A percentile compares a stretch with the other conserved stretches of the same genome.
Evolutionary conservation across 1,284 basidiomycete species (phyloP).

Genomic region (Trametes pubescens): DNA sequence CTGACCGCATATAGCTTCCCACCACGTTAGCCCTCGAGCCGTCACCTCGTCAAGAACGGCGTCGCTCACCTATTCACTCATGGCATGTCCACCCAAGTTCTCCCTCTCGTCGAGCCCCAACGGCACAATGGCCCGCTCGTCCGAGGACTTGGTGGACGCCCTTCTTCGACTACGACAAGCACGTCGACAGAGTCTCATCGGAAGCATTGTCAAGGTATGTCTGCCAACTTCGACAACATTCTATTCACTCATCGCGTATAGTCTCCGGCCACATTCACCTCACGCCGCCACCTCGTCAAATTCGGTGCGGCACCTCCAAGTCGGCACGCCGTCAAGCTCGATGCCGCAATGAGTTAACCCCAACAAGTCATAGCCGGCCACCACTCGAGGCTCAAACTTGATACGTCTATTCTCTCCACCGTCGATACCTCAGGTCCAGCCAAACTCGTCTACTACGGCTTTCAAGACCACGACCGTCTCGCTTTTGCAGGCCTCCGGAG

Average conservation of each 20-base stretch:
- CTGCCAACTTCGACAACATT: background rate
- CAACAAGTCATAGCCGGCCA: background rate
- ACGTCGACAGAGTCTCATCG: too few species aligned
- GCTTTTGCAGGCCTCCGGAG: background rate
- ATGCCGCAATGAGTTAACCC: background rate
- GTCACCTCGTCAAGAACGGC: background rate
- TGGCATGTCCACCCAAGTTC: too few species aligned
- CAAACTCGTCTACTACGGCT: background rate
- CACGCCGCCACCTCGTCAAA: background rate
- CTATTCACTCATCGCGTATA: background rate
- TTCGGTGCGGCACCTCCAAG: background rate
- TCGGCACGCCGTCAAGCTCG: background rate
- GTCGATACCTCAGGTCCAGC: constrained; percentile 4
- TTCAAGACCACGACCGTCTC: constrained; percentile 1
- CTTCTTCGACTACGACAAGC: too few species aligned
- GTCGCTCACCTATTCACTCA: too few species aligned
- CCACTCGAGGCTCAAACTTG: background rate
- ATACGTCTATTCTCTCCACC: background rate
- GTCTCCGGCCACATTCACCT: background rate
- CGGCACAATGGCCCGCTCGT: too few species aligned
- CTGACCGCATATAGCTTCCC: background rate
- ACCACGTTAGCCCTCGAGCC: background rate
- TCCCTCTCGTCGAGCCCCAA: too few species aligned
- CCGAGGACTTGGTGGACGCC: too few species aligned
- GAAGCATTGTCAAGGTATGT: background rate